Conservation (phyloP, 371 early-diverging fungal genomes). For the Enterospora canceri region DNA sequence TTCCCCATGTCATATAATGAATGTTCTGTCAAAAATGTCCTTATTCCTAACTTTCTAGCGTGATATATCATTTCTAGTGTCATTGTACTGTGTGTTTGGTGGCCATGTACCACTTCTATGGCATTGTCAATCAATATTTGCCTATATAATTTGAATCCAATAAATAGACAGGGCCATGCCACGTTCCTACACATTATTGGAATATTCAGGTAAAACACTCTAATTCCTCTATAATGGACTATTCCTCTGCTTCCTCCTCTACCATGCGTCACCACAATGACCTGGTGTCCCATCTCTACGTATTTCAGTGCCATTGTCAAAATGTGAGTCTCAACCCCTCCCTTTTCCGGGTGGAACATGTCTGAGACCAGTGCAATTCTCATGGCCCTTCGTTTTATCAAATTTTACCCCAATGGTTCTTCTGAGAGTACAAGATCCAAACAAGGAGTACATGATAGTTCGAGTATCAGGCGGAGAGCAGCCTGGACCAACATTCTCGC, state of each 20-base stretch:
- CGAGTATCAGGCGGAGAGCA: slow-evolving; percentile 85
- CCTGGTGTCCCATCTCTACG: slow-evolving; percentile 77
- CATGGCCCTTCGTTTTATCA: slow-evolving; percentile 7
- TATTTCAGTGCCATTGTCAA: slow-evolving; percentile 75
- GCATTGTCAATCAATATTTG: slow-evolving; percentile 74
- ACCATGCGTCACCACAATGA: slow-evolving; percentile 59
- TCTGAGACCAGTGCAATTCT: slow-evolving; percentile 60
- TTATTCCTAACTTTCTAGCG: slow-evolving; percentile 80
- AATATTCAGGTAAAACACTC: slow-evolving; percentile 83
- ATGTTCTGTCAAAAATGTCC: slow-evolving; percentile 90
- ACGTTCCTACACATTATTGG: slow-evolving; percentile 71
- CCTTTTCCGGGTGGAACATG: slow-evolving; percentile 89
- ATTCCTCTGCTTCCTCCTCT: slow-evolving; percentile 46
- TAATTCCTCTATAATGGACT: slow-evolving; percentile 57
- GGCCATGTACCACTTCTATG: slow-evolving; percentile 89
- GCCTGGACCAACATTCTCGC: slow-evolving; percentile 90
- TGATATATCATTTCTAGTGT: slow-evolving; percentile 87
- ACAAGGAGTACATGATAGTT: slow-evolving; percentile 34
- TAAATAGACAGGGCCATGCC: slow-evolving; percentile 77
- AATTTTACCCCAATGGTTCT: slow-evolving; percentile 28
- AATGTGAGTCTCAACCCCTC: slow-evolving; percentile 92
- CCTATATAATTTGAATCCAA: slow-evolving; percentile 73
- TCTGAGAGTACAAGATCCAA: slow-evolving; percentile 6
- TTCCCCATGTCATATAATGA: slow-evolving; percentile 89
- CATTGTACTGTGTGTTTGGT: slow-evolving; percentile 79